Base-by-base conservation (phyloP, 257 asterid species). In the Solanum piurae region DNA sequence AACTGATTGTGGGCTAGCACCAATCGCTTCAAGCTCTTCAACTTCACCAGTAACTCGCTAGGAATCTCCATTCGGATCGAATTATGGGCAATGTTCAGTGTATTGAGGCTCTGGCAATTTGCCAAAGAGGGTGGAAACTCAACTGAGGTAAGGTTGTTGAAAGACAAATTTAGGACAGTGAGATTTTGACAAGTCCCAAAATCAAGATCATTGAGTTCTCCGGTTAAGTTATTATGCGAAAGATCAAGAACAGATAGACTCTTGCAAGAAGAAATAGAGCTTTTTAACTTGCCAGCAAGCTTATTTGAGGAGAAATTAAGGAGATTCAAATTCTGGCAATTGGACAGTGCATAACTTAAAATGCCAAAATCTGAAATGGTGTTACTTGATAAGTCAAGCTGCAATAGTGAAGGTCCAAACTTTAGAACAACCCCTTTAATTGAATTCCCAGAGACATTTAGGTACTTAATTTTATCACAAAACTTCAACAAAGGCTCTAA, bases 401-500 rank as follows among this genome's bases (percentile, higher is more conserved):
- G 92, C 68, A 83, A 83, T 27, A 96, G 86, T 76, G 98, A 93
- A 84, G 93, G 91, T 29, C 98, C 95, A 86, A 94, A 88, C 87
- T 91, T 92, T 83, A 94, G 88, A 69, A 87, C 89, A 71, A 94
- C 95, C 40, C 88, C 88, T 2, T 94, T 79, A 83, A 96, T 89
- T 23, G 94, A 90, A 91, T 96, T 96, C 73, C 91, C 91, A 7
- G 99, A 96, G 86, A 94, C 94, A 83, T 95, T 95, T 89, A 96
- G 88, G 84, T 90, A 88, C 75, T 87, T 86, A 36, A 96, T 91
- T 6, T 79, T 87, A 55, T 73, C 84, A 88, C 99, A 95, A 46
- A 94, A 88, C 55, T 29, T 38, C 87, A 95, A 66, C 77, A 91
- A 83, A 44, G 92, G 84, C 74, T 94, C 94, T 18, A 85, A 89